Evolutionary conservation across 192 early-diverging fungal genomes (phyloP), one percentile per base, ranked within the genome.

Genomic region (Backusella sp.): DNA sequence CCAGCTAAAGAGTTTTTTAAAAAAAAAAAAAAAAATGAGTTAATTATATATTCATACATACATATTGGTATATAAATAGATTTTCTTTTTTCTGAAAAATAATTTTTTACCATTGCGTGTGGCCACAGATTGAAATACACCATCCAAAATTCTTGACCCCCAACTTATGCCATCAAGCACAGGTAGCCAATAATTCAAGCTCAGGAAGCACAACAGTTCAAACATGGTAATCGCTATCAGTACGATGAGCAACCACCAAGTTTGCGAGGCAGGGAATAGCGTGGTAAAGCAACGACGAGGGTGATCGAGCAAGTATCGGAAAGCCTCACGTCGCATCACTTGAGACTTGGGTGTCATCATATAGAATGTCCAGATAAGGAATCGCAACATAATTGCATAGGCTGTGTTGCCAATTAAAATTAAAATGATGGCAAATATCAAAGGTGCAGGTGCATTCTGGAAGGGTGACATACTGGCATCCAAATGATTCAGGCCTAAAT

Each of bases 281-380:
- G 77, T 78, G 8, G 80, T 82, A 70, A 67, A 82, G 44, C 80
- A 82, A 39, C 80, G 32, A 28, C 80, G 73, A 23, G 80, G 80
- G 67, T 82, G 80, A 21, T 78, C 77, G 0, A 82, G 70, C 4
- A 82, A 70, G 39, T 77, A 82, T 1, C 66, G 69, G 3, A 76
- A 59, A 14, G 80, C 75, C 44, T 82, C 77, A 32, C 70, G 67
- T 32, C 42, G 68, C 70, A 78, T 73, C 8, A 66, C 44, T 1
- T 65, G n/a, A 7, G 73, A 73, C n/a, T 44, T 14, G 41, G 80
- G 80, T 14, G 74, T 78, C 8, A 70, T 19, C 1, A 44, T 28
- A 53, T 71, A 78, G 17, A 71, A 34, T 41, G 15, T 6, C 80
- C 80, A 82, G 21, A 82, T 72, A 26, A 78, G 72, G 14, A 76